Percentiles rank a stretch among this genome's conserved stretches.
phyloP scores from a whole-genome alignment of 2,329 filamentous ascomycete species.

The Curvularia eragrostidis region DNA sequence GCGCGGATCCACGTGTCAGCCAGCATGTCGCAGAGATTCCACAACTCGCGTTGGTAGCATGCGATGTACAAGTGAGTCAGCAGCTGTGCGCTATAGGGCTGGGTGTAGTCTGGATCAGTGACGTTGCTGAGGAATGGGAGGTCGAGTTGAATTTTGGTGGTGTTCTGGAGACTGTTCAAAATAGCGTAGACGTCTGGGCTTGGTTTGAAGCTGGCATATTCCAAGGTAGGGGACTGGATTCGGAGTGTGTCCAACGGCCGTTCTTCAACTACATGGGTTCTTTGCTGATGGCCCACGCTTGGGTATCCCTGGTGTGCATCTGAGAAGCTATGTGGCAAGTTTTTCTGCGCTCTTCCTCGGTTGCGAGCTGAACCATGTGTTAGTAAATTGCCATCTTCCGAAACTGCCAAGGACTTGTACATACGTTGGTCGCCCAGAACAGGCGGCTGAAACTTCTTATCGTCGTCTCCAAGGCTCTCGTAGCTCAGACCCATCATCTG shows the following conservation, averaged over 20 bases:
- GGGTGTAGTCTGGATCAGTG: neutral
- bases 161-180: conserved; percentile 1
- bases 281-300: neutral
- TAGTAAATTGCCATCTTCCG: neutral
- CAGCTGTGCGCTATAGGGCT: conserved; percentile 26
- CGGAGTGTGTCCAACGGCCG: neutral
- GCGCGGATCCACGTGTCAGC: conserved; percentile 46
- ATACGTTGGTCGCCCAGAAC: conserved; percentile 1
- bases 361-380: neutral
- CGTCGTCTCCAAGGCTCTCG: neutral
- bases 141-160: conserved; percentile 17
- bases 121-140: conserved; percentile 24
- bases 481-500: neutral
- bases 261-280: neutral
- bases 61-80: conserved; percentile 39
- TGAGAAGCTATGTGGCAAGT: neutral
- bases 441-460: neutral
- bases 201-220: neutral
- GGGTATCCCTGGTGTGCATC: neutral
- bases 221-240: neutral
- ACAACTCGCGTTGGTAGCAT: conserved; percentile 22
- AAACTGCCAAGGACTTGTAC: neutral
- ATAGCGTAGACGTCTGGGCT: conserved; percentile 2
- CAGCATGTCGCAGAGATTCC: conserved; percentile 39
- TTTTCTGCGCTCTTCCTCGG: neutral